A percentile compares a stretch with the other conserved stretches of the same genome.
Evolutionary conservation across 805 yeast species (phyloP).

Genomic region (Scheffersomyces stipitis): DNA sequence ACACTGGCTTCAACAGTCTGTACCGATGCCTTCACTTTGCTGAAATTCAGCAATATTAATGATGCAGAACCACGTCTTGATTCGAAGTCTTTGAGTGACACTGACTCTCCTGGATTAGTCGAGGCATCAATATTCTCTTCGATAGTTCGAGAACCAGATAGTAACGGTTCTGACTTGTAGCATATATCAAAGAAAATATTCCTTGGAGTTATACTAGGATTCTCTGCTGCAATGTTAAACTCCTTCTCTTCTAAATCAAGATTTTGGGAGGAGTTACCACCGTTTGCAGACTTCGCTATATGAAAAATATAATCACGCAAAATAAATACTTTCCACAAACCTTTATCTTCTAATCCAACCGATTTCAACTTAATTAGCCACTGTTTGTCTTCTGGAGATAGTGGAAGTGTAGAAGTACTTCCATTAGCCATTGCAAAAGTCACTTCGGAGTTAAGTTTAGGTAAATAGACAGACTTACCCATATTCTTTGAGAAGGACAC

Average conservation of each 20-base stretch:
- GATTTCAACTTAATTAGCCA: constrained; percentile 73
- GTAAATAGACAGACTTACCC: constrained; percentile 37
- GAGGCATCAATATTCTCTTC: constrained; percentile 17
- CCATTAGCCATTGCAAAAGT: constrained; percentile 10
- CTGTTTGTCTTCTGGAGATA: constrained; percentile 64
- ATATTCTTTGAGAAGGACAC: constrained; percentile 31
- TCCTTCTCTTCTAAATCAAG: constrained; percentile 7
- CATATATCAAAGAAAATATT: constrained; percentile 39
- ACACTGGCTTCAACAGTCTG: constrained; percentile 43
- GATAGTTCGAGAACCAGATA: constrained; percentile 14
- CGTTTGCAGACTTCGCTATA: constrained; percentile 20
- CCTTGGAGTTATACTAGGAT: constrained; percentile 25
- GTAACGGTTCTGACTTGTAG: constrained; percentile 36
- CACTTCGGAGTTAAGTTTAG: constrained; percentile 12
- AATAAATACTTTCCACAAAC: constrained; percentile 79
- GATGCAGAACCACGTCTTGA: constrained; percentile 20
- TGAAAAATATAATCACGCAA: constrained; percentile 67
- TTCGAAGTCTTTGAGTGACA: constrained; percentile 9
- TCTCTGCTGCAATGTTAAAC: constrained; percentile 14
- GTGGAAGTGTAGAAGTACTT: constrained; percentile 18
- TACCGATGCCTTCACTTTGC: constrained; percentile 34
- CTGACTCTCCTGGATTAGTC: constrained; percentile 8
- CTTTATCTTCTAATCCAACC: constrained; percentile 71
- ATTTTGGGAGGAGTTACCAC: not conserved
- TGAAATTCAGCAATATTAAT: constrained; percentile 28